Evolutionary conservation across 306 rosid species (phyloP).

Genomic region (Casuarina glauca): DNA sequence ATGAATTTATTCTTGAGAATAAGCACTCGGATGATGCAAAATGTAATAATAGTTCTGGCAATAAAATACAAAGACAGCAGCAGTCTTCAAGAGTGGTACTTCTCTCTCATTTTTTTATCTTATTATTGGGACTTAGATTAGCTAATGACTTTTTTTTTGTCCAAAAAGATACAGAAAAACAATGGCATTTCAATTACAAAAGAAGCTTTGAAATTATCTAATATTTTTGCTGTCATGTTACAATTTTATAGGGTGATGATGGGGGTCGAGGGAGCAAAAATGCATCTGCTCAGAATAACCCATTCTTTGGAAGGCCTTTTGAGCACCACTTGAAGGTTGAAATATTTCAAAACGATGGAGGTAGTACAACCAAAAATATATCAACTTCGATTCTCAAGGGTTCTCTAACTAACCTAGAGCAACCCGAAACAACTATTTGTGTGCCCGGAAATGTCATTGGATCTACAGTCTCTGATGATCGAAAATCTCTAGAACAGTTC

Average conservation of each 20-base stretch:
- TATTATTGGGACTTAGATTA: not conserved
- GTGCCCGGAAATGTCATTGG: conserved; percentile 12
- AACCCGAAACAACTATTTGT: conserved; percentile 13
- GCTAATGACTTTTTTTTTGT: not conserved
- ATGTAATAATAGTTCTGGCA: conserved; percentile 19
- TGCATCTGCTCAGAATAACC: conserved; percentile 4
- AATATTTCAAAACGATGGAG: conserved; percentile 23
- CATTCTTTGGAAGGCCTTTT: not conserved
- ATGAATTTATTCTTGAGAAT: conserved; percentile 2
- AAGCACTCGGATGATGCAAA: conserved; percentile 8
- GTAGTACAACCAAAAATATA: conserved; percentile 23
- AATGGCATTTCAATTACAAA: not conserved
- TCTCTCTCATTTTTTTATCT: not conserved
- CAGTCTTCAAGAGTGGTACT: conserved; percentile 36
- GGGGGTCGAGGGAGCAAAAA: not conserved
- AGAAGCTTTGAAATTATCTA: too few relatives aligned
- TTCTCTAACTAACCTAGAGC: conserved; percentile 1
- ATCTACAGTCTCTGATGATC: conserved; percentile 17
- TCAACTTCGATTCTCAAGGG: conserved; percentile 26
- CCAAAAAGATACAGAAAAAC: too few relatives aligned
- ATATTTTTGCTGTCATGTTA: conserved; percentile 7
- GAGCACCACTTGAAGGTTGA: conserved; percentile 9
- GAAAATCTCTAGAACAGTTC: conserved; percentile 20
- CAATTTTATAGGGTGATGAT: conserved; percentile 34
- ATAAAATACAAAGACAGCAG: conserved; percentile 32